Base-by-base conservation (phyloP, 345 rosid species). In the Sisymbrium altissimum region DNA sequence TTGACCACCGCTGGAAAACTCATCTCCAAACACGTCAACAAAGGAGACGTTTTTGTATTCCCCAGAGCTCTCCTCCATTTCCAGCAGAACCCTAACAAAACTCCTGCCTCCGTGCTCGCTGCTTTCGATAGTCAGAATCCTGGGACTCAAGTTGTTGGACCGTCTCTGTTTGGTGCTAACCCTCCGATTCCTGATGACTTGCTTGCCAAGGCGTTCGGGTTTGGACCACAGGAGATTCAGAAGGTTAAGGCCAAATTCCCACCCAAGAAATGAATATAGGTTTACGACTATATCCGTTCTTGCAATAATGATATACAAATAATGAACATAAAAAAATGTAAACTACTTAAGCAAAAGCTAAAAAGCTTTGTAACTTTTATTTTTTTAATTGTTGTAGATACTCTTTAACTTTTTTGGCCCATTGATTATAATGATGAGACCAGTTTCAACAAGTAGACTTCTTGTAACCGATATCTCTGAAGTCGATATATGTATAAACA, bases 61-160 rank as follows among this genome's bases (percentile, higher is more conserved):
- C 91, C 91, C 0, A 83, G 64, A 56, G 86, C 84, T 14, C 78
- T 87, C 29, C 79, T 87, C 40, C 91, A 86, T 78, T 86, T 81
- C 76, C 91, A 87, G 69, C 82, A 80, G 58, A 87, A 87, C 77
- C 74, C 60, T 33, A 75, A 82, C 35, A 33, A 63, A 0, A 57
- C 27, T 9, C 75, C 85, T 6, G 89, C 91, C 0, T 63, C 89
- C 0, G 87, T 83, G 27, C 25, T 87, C 19, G 62, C 89, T 10
- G 87, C 86, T 43, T 87, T 85, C 60, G 83, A 87, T 64, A 87
- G 91, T 75, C 91, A 87, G 77, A 15, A 79, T 14, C 87, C 89
- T 0, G 91, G 89, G 15, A 82, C 86, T 45, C 89, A 87, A 61
- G 46, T 64, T 1, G 78, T 87, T 44, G 81, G 77, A 5, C 64